phyloP scores from a whole-genome alignment of 768 basidiomycete genomes.

The Ramaria sp. region DNA sequence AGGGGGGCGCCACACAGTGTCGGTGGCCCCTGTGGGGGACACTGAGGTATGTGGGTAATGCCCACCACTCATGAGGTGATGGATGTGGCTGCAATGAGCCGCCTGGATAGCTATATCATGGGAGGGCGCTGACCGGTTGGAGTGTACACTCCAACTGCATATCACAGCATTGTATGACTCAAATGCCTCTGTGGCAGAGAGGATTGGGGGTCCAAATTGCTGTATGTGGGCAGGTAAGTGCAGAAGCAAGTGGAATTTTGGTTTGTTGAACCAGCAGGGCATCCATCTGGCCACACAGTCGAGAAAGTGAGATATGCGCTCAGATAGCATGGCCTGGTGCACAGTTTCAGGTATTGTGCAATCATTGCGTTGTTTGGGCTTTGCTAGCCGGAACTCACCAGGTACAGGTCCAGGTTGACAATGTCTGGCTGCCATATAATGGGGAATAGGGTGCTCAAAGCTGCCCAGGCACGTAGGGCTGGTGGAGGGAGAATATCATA shows the following conservation, averaged over 20 bases:
- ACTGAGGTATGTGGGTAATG: too few species aligned
- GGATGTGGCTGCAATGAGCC: neutral
- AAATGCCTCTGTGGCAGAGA: neutral
- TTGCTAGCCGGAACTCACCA: slow-evolving; percentile 23
- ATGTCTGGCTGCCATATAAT: slow-evolving; percentile 36
- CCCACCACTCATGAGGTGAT: neutral
- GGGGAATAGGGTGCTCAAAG: slow-evolving; percentile 22
- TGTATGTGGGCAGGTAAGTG: neutral
- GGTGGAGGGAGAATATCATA: slow-evolving; percentile 24
- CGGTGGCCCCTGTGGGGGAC: too few species aligned
- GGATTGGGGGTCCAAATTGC: neutral
- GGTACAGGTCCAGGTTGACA: slow-evolving; percentile 25
- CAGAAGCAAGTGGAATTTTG: slow-evolving; percentile 2
- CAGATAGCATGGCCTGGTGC: neutral
- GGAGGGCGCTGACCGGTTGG: slow-evolving; percentile 22
- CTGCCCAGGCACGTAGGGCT: slow-evolving; percentile 22
- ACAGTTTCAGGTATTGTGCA: neutral
- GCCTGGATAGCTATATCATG: slow-evolving; percentile 13
- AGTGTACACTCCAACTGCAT: slow-evolving; percentile 16
- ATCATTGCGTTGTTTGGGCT: neutral
- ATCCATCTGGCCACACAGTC: neutral
- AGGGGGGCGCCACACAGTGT: too few species aligned
- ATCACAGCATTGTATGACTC: slow-evolving; percentile 1
- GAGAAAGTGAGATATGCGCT: neutral
- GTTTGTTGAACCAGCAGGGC: too few species aligned